Percentiles rank a stretch among this genome's conserved stretches.
These are phyloP conservation scores for Fallopia convolvulus DNA, from an alignment of 148 eudicot species.

Conservation along the genomic window DNA sequence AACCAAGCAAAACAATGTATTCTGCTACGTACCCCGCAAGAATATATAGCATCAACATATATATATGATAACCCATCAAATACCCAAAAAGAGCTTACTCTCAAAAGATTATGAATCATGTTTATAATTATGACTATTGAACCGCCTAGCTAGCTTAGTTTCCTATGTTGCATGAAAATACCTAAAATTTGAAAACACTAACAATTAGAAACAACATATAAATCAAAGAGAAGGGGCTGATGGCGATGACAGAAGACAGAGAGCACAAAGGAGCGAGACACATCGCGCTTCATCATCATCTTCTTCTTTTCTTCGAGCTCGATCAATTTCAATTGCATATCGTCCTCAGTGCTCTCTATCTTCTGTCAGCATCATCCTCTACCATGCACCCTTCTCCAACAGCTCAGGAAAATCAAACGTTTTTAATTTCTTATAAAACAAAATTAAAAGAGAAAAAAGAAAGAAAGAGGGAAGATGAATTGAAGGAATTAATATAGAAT, in stretches of 20 bases:
- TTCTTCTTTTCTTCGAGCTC: neutral
- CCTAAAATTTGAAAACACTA: neutral
- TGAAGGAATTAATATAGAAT: neutral
- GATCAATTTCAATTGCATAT: neutral
- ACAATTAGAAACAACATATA: neutral
- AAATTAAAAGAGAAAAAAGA: neutral
- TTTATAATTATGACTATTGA: too few relatives aligned
- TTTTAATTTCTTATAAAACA: too few relatives aligned
- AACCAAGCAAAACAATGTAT: neutral
- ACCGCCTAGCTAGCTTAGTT: neutral
- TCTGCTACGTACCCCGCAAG: neutral
- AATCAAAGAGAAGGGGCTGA: neutral
- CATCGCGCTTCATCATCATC: neutral
- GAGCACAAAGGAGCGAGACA: conserved; percentile 12
- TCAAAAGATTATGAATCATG: neutral
- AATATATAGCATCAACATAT: neutral
- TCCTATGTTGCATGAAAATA: neutral
- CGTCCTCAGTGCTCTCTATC: conserved; percentile 10
- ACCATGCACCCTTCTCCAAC: neutral
- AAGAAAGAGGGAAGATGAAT: neutral
- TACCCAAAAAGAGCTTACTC: neutral
- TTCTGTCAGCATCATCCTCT: conserved; percentile 5
- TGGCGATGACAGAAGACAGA: conserved; percentile 11
- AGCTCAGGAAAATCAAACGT: neutral
- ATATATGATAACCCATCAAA: neutral